Conservation (phyloP, 176 grass and related monocot species). For the Raddia guianensis region DNA sequence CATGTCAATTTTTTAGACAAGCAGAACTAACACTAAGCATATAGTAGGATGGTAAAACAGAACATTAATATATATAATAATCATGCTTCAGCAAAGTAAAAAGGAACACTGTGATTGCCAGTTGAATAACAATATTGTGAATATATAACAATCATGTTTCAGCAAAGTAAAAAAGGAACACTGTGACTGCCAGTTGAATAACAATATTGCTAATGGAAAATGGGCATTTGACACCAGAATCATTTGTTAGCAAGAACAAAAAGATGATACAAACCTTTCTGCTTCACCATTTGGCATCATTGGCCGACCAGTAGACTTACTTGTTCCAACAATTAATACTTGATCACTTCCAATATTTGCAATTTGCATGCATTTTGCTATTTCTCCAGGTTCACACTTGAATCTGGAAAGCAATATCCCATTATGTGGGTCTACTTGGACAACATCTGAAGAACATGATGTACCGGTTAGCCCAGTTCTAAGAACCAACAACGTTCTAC, state of each 20-base stretch:
- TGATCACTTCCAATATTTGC: conserved; percentile 80
- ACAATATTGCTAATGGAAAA: conserved; percentile 27
- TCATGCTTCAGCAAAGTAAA: conserved; percentile 21
- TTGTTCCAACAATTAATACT: conserved; percentile 89
- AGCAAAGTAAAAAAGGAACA: conserved; percentile 26
- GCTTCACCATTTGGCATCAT: conserved; percentile 98
- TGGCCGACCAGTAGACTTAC: conserved; percentile 63
- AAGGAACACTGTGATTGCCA: conserved; percentile 1
- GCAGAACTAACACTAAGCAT: conserved; percentile 23
- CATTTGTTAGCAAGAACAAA: conserved; percentile 28
- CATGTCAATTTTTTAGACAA: background rate
- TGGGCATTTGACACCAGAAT: conserved; percentile 20
- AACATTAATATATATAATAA: conserved; percentile 12
- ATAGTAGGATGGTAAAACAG: conserved; percentile 8
- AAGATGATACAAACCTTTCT: conserved; percentile 61
- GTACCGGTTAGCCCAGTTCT: conserved; percentile 72
- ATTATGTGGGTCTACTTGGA: conserved; percentile 82
- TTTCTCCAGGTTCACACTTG: conserved; percentile 90
- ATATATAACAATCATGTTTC: background rate
- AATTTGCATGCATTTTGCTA: conserved; percentile 96
- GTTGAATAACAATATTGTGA: conserved; percentile 22
- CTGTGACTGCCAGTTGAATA: conserved; percentile 25
- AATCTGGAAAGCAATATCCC: conserved; percentile 84
- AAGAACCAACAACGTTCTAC: conserved; percentile 79
- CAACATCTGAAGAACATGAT: conserved; percentile 85